Percentiles rank a stretch among this genome's conserved stretches.
Conservation (phyloP, 2,329 filamentous ascomycete species). For the Leptographium flavum region DNA sequence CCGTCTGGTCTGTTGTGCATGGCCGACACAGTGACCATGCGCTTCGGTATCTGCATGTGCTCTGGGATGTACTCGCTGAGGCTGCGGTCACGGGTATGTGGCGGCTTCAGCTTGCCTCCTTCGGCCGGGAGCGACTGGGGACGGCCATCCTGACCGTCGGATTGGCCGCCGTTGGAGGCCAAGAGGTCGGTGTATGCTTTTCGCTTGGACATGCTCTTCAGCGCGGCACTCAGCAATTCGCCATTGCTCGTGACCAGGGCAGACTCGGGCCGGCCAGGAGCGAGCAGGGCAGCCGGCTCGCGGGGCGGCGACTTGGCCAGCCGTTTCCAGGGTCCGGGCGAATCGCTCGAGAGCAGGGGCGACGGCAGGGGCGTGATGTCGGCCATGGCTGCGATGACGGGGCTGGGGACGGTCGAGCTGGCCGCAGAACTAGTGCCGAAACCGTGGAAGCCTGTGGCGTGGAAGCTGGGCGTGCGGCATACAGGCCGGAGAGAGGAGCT, state of each 20-base stretch:
- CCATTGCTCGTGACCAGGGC: slow-evolving; percentile 35
- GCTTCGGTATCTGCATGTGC: slow-evolving; percentile 49
- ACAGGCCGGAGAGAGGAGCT: slow-evolving; percentile 34
- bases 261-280: slow-evolving; percentile 24
- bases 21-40: slow-evolving; percentile 60
- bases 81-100: slow-evolving; percentile 62
- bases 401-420: slow-evolving; percentile 57
- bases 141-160: slow-evolving; percentile 10
- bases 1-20: slow-evolving; percentile 33
- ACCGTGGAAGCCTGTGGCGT: slow-evolving; percentile 32
- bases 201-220: slow-evolving; percentile 39
- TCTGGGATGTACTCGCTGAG: slow-evolving; percentile 81
- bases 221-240: slow-evolving; percentile 35
- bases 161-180: slow-evolving; percentile 13
- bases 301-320: slow-evolving; percentile 30
- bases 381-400: slow-evolving; percentile 60
- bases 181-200: slow-evolving; percentile 39
- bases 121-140: slow-evolving; percentile 2
- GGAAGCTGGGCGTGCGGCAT: slow-evolving; percentile 47
- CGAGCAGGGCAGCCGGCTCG: slow-evolving; percentile 23
- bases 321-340: slow-evolving; percentile 52
- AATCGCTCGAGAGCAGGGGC: slow-evolving; percentile 51
- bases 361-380: slow-evolving; percentile 70
- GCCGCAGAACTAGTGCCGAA: slow-evolving; percentile 39
- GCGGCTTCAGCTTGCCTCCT: slow-evolving; percentile 16